Conservation (phyloP, 2,329 filamentous ascomycete species). For the Alternaria triticimaculans region DNA sequence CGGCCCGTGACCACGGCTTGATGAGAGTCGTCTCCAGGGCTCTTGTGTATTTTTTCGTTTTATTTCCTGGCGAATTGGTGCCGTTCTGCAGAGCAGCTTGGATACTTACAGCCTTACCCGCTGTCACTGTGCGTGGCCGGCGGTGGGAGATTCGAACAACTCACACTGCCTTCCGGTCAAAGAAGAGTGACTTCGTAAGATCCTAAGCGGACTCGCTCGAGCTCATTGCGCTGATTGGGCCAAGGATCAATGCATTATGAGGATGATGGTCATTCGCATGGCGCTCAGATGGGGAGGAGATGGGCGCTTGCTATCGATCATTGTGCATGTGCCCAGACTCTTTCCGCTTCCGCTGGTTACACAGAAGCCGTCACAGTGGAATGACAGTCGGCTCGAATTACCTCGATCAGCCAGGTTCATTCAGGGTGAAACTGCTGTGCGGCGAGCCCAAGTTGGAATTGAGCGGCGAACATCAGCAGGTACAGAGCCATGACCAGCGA, state of each 20-base stretch:
- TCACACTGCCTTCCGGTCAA: conserved; percentile 28
- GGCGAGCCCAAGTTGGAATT: not conserved
- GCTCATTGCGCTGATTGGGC: conserved; percentile 8
- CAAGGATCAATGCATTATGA: conserved; percentile 10
- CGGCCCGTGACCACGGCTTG: conserved; percentile 20
- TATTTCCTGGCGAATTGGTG: conserved; percentile 13
- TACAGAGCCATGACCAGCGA: not conserved
- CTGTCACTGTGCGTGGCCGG: conserved; percentile 32
- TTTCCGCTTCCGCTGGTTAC: conserved; percentile 32
- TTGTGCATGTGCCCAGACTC: conserved; percentile 6
- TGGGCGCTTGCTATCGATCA: conserved; percentile 9
- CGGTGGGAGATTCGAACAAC: conserved; percentile 41
- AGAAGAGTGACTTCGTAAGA: conserved; percentile 9
- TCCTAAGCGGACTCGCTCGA: conserved; percentile 1
- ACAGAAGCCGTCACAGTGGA: conserved; percentile 28
- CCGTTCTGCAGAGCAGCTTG: conserved; percentile 15
- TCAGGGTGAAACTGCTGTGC: not conserved
- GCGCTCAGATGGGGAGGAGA: conserved; percentile 13
- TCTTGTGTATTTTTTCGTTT: conserved; percentile 22
- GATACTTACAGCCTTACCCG: conserved; percentile 15
- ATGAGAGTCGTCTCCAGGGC: conserved; percentile 4
- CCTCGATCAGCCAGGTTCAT: not conserved
- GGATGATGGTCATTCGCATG: conserved; percentile 20
- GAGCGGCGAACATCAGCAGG: not conserved
- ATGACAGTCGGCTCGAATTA: conserved; percentile 19